Base-by-base conservation (phyloP, 2,329 filamentous ascomycete species). In the Neopestalotiopsis rosae region DNA sequence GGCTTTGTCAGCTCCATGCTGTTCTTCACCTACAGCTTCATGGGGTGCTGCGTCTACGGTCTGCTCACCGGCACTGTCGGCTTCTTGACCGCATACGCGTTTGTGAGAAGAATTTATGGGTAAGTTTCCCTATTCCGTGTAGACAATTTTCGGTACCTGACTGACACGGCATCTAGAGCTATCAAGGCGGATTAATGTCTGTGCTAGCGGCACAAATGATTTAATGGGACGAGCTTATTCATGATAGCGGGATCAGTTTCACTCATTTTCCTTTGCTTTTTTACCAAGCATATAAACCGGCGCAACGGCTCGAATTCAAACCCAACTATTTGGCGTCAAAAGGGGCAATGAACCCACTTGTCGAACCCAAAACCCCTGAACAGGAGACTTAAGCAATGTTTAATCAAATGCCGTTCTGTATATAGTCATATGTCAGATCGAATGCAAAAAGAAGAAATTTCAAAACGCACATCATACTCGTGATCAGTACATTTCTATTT, bases 1-100 rank as follows among this genome's bases (percentile, higher is more conserved):
- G 94, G 94, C 5, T 92, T 95, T 72, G 88, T 94, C 59, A 94
- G 92, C 76, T 90, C 91, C 62, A 79, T 97, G 78, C 85, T 97
- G 42, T 97, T 97, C 83, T 97, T 97, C 80, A 90, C 88, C 73
- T 97, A 97, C 79, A 94, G 91, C 78, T 91, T 93, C 76, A 87
- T 97, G 74, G 93, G 92, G 1, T 97, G 93, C 79, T 87, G 89
- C 59, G 90, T 96, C 3, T 97, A 96, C 78, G 93, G 92, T 1
- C 83, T 97, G 64, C 82, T 96, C 71, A 94, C 91, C 10, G 94
- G 94, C 30, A 97, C 94, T 0, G 88, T 97, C 67, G 94, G 94
- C 2, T 97, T 97, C 79, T 79, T 97, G 80, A 91, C 92, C 56
- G 92, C 93, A 5, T 97, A 96, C 82, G 88, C 91, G 1, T 97